A percentile compares a stretch with the other conserved stretches of the same genome.
Conservation (phyloP, 495 filamentous ascomycete genomes). For the Talaromyces nanjingensis region DNA sequence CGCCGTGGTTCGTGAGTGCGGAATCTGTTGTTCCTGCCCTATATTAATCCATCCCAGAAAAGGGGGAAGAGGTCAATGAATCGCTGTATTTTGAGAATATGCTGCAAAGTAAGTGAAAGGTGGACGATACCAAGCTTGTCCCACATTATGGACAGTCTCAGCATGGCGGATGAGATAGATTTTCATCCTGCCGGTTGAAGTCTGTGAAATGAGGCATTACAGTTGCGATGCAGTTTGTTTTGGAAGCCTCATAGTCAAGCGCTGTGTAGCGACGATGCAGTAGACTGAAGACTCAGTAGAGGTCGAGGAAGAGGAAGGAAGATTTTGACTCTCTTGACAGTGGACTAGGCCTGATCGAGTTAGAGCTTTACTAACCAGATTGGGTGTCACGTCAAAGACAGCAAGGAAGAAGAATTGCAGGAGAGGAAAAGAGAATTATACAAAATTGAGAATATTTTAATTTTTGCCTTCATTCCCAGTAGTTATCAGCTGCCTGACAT, state of each 20-base stretch:
- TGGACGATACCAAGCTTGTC: conserved; percentile 54
- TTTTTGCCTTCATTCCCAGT: background rate
- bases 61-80: conserved; percentile 10
- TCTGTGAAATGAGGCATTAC: background rate
- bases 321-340: background rate
- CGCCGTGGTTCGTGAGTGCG: conserved; percentile 71
- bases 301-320: background rate
- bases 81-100: background rate
- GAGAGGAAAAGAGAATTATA: background rate
- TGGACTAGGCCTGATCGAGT: background rate
- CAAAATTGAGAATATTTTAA: background rate
- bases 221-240: background rate
- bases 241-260: background rate
- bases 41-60: conserved; percentile 1
- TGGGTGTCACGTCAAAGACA: background rate
- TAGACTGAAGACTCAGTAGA: too few species aligned
- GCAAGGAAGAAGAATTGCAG: background rate
- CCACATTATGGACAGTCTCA: conserved; percentile 84
- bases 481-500: too few species aligned
- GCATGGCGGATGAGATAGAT: conserved; percentile 78
- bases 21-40: conserved; percentile 80
- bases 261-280: background rate
- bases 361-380: background rate
- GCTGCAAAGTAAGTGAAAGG: background rate
- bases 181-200: conserved; percentile 42